Percentiles rank a stretch among this genome's conserved stretches.
These are phyloP conservation scores for Aspergillus pseudonomiae DNA, from an alignment of 2,329 filamentous ascomycete genomes.

Conservation along the genomic window DNA sequence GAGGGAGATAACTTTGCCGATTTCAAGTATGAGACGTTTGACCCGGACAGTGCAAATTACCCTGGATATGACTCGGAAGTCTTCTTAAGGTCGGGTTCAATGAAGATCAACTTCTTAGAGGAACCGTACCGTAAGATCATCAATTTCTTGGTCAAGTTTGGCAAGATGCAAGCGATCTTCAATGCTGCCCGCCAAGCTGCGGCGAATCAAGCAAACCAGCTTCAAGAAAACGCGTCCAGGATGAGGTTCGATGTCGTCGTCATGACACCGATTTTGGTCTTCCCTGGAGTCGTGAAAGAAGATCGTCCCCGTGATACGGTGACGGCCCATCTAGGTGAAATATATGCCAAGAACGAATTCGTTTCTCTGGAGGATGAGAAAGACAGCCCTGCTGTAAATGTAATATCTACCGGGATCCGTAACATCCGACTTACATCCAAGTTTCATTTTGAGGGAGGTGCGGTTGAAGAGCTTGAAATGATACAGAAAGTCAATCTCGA, in stretches of 20 bases:
- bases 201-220: conserved; percentile 86
- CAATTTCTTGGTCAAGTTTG: conserved; percentile 97
- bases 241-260: conserved; percentile 94
- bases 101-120: conserved; percentile 95
- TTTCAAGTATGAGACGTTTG: conserved; percentile 96
- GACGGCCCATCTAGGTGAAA: conserved; percentile 93
- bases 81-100: conserved; percentile 85
- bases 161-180: conserved; percentile 99
- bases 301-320: conserved; percentile 77
- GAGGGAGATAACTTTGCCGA: conserved; percentile 94
- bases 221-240: conserved; percentile 85
- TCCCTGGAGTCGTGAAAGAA: conserved; percentile 75
- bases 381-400: conserved; percentile 77
- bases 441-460: conserved; percentile 74
- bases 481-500: conserved; percentile 96
- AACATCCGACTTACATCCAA: conserved; percentile 90
- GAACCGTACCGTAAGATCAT: conserved; percentile 98
- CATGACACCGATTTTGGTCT: conserved; percentile 94
- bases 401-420: conserved; percentile 85
- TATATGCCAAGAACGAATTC: conserved; percentile 95
- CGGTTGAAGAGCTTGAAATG: conserved; percentile 86
- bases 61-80: conserved; percentile 95
- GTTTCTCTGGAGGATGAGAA: conserved; percentile 78
- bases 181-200: conserved; percentile 95
- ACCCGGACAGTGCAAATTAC: conserved; percentile 73